Base-by-base conservation (phyloP, 805 yeast species). In the Hanseniaspora osmophila region DNA sequence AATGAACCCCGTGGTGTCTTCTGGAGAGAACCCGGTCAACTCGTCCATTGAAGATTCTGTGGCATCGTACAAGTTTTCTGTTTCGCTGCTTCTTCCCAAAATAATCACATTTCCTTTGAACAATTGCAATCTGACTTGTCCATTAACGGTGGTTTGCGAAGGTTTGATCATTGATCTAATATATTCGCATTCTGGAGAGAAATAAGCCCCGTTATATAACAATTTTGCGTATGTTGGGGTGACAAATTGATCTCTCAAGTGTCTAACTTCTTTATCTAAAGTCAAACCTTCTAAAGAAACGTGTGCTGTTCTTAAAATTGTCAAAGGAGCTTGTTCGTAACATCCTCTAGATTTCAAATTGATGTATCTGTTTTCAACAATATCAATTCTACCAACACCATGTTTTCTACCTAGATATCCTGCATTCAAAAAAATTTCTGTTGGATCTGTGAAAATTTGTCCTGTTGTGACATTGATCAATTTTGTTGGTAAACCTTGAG, bases 21-120 rank as follows among this genome's bases (percentile, higher is more conserved):
- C 87, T 52, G 98, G 98, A 59, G 84, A 81, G 75, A 92, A 92
- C 49, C 96, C 98, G 48, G 96, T 87, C 61, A 92, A 79, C 71
- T 92, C 98, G 68, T 92, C 98, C 98, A 92, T 92, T 11, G 97
- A 90, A 13, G 96, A 88, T 68, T 90, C 96, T 46, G 96, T 86
- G 53, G 95, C 95, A 65, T 92, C 96, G 68, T 92, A 92, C 56
- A 92, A 77, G 71, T 87, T 90, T 72, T 92, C 98, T 50, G 97
- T 87, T 52, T 81, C 81, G 22, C 96, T 86, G 51, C 80, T 87
- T 76, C 98, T 86, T 64, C 98, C 98, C 61, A 88, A 75, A 54
- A 90, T 77, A 47, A 71, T 69, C 54, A 86, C 67, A 51, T 78
- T 70, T 56, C 98, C 98, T 76, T 92, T 92, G 80, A 90, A 92